Conservation (phyloP, 2,329 filamentous ascomycete species). For the Xylaria sp. region DNA sequence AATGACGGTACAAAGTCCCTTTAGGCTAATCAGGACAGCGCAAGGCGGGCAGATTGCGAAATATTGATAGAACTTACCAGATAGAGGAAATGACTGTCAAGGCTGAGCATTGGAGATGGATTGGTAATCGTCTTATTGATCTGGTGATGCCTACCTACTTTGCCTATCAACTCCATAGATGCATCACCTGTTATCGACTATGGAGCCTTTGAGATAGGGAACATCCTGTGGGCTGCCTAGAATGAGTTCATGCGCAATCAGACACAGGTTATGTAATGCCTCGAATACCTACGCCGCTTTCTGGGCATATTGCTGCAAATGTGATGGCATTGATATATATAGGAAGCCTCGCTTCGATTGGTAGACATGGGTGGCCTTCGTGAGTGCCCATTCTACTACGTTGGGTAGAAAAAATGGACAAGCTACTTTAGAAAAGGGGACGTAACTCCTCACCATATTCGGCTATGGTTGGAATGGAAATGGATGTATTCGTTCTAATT, state of each 20-base stretch:
- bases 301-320: background rate
- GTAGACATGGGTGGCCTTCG: background rate
- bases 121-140: conserved; percentile 30
- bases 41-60: conserved; percentile 16
- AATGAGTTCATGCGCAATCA: background rate
- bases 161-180: background rate
- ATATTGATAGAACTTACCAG: conserved; percentile 12
- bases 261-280: background rate
- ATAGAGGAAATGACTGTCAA: conserved; percentile 29
- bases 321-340: background rate
- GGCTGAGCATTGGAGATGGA: conserved; percentile 34
- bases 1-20: conserved; percentile 20
- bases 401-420: background rate
- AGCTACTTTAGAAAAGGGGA: background rate
- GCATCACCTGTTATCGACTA: background rate
- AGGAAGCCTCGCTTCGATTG: background rate
- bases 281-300: background rate
- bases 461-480: background rate
- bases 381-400: background rate
- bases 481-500: background rate
- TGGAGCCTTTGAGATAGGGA: background rate
- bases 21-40: conserved; percentile 39
- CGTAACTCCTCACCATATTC: background rate
- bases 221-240: background rate
- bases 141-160: background rate